phyloP scores from a whole-genome alignment of 768 basidiomycete species.

The Hydnomerulius pinastri region DNA sequence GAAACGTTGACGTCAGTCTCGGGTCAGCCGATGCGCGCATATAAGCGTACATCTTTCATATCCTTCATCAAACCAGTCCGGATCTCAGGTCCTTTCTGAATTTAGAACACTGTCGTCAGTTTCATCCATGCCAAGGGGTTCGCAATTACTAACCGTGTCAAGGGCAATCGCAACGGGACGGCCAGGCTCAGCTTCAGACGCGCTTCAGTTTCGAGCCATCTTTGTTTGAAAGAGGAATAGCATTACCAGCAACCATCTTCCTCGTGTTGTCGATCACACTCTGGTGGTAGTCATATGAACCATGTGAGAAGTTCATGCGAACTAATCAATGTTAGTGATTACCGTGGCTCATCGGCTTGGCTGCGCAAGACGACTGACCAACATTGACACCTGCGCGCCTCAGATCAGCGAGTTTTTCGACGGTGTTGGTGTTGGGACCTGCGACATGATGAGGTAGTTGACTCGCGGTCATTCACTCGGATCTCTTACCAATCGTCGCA shows the following conservation, averaged over 20 bases:
- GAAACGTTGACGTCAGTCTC: conserved; percentile 5
- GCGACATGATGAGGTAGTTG: conserved; percentile 12
- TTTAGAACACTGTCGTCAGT: neutral
- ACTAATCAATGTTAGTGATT: conserved; percentile 53
- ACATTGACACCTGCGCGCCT: conserved; percentile 95
- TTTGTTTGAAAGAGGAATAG: neutral
- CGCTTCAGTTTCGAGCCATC: conserved; percentile 7
- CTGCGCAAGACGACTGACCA: conserved; percentile 56
- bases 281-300: conserved; percentile 97
- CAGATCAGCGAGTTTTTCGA: conserved; percentile 85
- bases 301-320: conserved; percentile 99
- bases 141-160: conserved; percentile 72
- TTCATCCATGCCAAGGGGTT: conserved; percentile 2
- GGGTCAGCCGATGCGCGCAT: neutral
- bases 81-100: conserved; percentile 98
- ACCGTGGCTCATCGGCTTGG: neutral
- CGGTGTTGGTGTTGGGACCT: conserved; percentile 94
- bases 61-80: conserved; percentile 93
- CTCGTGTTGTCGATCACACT: conserved; percentile 98
- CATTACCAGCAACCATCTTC: conserved; percentile 75
- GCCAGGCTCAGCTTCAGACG: conserved; percentile 53
- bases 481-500: conserved; percentile 86
- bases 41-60: conserved; percentile 73
- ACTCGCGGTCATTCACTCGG: neutral
- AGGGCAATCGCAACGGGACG: conserved; percentile 97